Evolutionary conservation across 192 early-diverging fungal genomes (phyloP).

Genomic region (Podila verticillata): DNA sequence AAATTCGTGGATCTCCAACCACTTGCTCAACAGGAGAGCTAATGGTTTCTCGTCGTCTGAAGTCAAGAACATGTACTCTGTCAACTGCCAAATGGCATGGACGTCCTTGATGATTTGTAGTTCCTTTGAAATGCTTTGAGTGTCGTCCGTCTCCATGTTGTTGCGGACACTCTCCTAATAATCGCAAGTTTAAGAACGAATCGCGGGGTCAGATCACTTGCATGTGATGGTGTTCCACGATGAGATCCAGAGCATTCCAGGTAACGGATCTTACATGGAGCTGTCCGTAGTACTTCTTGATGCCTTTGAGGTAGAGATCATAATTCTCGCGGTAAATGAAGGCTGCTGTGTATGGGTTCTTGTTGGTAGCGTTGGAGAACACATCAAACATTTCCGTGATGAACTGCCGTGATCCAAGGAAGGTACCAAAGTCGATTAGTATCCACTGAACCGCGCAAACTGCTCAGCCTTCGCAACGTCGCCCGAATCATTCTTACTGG

Average conservation of each 20-base stretch:
- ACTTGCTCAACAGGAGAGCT: conserved; percentile 29
- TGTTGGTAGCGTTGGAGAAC: conserved; percentile 16
- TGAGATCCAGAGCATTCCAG: too few relatives aligned
- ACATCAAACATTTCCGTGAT: conserved; percentile 30
- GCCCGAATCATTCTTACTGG: conserved; percentile 16
- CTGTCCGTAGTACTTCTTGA: conserved; percentile 13
- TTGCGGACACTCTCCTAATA: conserved; percentile 16
- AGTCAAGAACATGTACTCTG: conserved; percentile 37
- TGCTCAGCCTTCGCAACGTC: too few relatives aligned
- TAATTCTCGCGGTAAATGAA: conserved; percentile 16
- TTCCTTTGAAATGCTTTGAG: conserved; percentile 9
- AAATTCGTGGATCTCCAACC: conserved; percentile 22
- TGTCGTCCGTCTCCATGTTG: conserved; percentile 17
- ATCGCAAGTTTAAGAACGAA: background rate
- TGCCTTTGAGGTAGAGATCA: conserved; percentile 30
- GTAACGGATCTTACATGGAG: conserved; percentile 13
- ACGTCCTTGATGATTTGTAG: conserved; percentile 23
- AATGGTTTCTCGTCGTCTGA: conserved; percentile 29
- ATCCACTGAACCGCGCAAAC: background rate
- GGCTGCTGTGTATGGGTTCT: conserved; percentile 18
- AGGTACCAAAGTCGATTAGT: background rate
- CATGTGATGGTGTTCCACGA: too few relatives aligned
- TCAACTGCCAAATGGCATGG: conserved; percentile 27
- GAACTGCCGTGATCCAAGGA: conserved; percentile 17
- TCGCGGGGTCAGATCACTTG: background rate